These are phyloP conservation scores for Eimeria maxima DNA, from an alignment of 169 alveolate species.

Conservation along the genomic window DNA sequence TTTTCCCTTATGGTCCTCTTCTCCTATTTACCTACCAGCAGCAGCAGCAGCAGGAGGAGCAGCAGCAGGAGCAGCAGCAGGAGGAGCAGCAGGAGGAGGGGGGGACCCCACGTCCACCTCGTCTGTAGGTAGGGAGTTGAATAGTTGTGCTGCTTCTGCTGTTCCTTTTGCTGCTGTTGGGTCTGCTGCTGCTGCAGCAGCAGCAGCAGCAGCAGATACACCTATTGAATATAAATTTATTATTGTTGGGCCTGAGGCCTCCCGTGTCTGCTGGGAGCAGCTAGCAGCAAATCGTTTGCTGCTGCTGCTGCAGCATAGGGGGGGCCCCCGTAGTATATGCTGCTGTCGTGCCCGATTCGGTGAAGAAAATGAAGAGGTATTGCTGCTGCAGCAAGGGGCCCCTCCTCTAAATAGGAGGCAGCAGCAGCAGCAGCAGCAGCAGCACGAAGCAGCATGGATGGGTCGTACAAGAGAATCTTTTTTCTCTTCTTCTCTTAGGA, in stretches of 20 bases:
- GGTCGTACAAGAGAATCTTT: constrained; percentile 8
- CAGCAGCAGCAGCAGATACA: background rate
- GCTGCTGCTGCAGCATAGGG: background rate
- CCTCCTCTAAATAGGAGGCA: too few species aligned
- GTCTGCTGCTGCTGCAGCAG: background rate
- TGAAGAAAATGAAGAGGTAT: constrained; percentile 16
- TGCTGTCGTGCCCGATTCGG: constrained; percentile 8
- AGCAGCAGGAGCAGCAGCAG: background rate
- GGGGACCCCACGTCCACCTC: too few species aligned
- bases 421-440: constrained; percentile 59
- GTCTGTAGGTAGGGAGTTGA: too few species aligned
- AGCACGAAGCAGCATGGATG: constrained; percentile 58
- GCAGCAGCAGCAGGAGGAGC: background rate
- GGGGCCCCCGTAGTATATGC: too few species aligned
- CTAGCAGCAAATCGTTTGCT: background rate
- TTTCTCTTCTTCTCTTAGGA: constrained; percentile 52
- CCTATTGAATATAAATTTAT: constrained; percentile 15
- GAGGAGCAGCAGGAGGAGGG: constrained; percentile 9
- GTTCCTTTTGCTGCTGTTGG: constrained; percentile 20
- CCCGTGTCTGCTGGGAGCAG: constrained; percentile 5
- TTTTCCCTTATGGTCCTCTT: constrained; percentile 41
- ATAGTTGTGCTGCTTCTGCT: background rate
- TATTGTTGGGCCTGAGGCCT: background rate
- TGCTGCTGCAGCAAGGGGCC: constrained; percentile 21
- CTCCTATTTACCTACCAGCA: background rate